These are phyloP conservation scores for Tylopilus sp. DNA, from an alignment of 1,284 basidiomycete species.

Conservation along the genomic window DNA sequence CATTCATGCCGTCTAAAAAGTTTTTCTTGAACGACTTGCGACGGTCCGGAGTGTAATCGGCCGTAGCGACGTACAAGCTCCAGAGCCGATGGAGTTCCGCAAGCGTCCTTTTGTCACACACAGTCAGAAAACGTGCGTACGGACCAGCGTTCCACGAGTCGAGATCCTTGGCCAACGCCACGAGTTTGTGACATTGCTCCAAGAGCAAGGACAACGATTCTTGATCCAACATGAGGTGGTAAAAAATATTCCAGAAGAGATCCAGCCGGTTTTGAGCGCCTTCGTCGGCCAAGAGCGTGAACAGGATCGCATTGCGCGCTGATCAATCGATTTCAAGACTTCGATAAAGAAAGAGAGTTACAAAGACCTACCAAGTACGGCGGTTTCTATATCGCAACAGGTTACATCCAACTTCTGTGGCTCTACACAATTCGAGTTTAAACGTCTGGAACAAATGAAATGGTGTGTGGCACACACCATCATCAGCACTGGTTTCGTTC, in stretches of 20 bases:
- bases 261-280: constrained; percentile 19
- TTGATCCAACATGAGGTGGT: constrained; percentile 52
- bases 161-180: constrained; percentile 36
- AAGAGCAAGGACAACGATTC: constrained; percentile 40
- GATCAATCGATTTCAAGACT: background rate
- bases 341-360: background rate
- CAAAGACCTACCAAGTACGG: constrained; percentile 47
- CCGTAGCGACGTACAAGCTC: constrained; percentile 36
- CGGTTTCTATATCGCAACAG: constrained; percentile 60
- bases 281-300: constrained; percentile 39
- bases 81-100: constrained; percentile 45
- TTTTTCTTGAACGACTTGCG: constrained; percentile 20
- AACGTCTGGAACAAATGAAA: background rate
- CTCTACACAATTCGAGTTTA: constrained; percentile 20
- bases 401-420: constrained; percentile 53
- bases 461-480: constrained; percentile 7
- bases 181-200: constrained; percentile 46
- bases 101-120: constrained; percentile 44
- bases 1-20: constrained; percentile 20
- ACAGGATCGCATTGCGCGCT: constrained; percentile 45
- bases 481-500: background rate
- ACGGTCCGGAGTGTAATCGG: constrained; percentile 15
- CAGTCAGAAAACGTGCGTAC: constrained; percentile 41
- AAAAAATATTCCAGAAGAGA: constrained; percentile 56
- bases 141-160: constrained; percentile 44